phyloP scores from a whole-genome alignment of 1,284 basidiomycete species.

The Malassezia obtusa region DNA sequence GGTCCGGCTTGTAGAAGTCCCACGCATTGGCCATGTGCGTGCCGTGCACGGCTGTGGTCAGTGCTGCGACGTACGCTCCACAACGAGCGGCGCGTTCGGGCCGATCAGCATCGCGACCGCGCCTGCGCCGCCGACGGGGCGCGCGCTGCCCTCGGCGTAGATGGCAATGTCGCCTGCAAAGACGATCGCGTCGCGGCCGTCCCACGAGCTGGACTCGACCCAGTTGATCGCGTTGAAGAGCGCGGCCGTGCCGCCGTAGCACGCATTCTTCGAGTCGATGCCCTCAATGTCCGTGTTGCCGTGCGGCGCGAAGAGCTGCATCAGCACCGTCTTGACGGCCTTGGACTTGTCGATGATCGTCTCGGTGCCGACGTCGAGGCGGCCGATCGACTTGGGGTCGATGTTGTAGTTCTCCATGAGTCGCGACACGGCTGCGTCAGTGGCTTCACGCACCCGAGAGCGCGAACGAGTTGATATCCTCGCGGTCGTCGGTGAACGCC shows the following conservation, averaged over 20 bases:
- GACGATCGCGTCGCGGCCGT: conserved; percentile 93
- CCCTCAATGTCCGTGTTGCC: conserved; percentile 98
- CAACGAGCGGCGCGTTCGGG: conserved; percentile 82
- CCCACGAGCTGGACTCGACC: conserved; percentile 95
- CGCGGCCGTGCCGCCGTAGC: conserved; percentile 95
- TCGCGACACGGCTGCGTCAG: conserved; percentile 52
- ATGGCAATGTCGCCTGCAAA: conserved; percentile 96
- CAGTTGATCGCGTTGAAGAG: conserved; percentile 89
- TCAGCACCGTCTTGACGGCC: conserved; percentile 93
- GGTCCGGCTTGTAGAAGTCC: conserved; percentile 49
- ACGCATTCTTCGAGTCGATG: conserved; percentile 97
- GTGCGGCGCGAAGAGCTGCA: conserved; percentile 85
- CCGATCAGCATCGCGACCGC: conserved; percentile 90
- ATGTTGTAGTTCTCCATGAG: conserved; percentile 90
- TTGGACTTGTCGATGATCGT: conserved; percentile 99
- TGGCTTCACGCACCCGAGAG: conserved; percentile 63
- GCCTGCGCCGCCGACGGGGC: conserved; percentile 93
- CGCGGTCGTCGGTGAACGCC: conserved; percentile 87
- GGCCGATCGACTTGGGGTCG: conserved; percentile 89
- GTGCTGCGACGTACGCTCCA: conserved; percentile 62
- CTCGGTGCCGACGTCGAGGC: conserved; percentile 95
- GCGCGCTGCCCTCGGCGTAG: conserved; percentile 88
- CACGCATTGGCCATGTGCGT: conserved; percentile 96
- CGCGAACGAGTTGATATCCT: conserved; percentile 97
- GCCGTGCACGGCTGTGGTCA: conserved; percentile 71